Conservation (phyloP, 306 rosid genomes). For the Rosa rugosa region DNA sequence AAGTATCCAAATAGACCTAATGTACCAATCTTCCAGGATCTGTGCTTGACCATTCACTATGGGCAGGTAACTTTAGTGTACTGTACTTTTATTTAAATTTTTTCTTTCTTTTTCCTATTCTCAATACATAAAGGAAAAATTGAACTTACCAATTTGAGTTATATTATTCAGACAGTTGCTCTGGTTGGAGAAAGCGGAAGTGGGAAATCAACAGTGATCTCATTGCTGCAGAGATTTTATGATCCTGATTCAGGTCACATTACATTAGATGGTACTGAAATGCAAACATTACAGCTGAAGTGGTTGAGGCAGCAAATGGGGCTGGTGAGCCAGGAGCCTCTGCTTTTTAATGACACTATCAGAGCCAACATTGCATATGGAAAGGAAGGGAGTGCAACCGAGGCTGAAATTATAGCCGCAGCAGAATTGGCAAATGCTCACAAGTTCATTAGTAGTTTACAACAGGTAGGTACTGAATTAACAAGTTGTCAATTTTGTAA, state of each 20-base stretch:
- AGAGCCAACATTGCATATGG: constrained; percentile 75
- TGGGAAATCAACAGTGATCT: constrained; percentile 79
- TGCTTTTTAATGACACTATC: constrained; percentile 68
- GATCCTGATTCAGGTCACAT: constrained; percentile 67
- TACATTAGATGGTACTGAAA: constrained; percentile 58
- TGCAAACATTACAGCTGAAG: constrained; percentile 55
- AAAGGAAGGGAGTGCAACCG: constrained; percentile 54
- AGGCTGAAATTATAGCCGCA: constrained; percentile 65
- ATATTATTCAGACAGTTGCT: constrained; percentile 65
- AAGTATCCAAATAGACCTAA: constrained; percentile 69
- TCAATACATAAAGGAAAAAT: not conserved
- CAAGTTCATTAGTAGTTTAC: constrained; percentile 64
- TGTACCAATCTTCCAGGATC: constrained; percentile 54
- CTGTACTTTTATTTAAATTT: not conserved
- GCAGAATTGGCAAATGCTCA: constrained; percentile 74
- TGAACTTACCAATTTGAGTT: constrained; percentile 19
- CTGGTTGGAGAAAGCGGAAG: constrained; percentile 88
- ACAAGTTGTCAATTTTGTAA: not conserved
- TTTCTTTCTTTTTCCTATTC: not conserved
- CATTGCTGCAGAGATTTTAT: constrained; percentile 69
- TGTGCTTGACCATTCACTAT: constrained; percentile 56
- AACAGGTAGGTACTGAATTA: constrained; percentile 41
- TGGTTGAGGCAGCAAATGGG: constrained; percentile 87
- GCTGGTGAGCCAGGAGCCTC: constrained; percentile 76
- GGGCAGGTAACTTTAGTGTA: constrained; percentile 52